Evolutionary conservation across 768 basidiomycete species (phyloP), one percentile per base, ranked within the genome.

Genomic region (Termitomyces sp.): DNA sequence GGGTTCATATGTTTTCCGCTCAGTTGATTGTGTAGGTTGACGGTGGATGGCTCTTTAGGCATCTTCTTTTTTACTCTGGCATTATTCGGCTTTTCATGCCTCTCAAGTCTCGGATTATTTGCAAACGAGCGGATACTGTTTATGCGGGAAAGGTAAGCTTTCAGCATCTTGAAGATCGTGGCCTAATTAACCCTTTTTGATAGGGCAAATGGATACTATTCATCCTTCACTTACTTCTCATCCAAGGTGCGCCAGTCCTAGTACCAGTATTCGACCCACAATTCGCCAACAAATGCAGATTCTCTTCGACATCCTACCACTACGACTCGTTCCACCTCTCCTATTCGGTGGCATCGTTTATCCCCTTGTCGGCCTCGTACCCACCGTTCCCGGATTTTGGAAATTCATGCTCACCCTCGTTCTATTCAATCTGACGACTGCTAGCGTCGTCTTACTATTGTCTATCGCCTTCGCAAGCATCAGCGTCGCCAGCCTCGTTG

Each of bases 11-110:
- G 5, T 52, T 41, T 11, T 31, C 19, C 16, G 5, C 10, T 25
- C 29, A 29, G 7, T 29, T 54, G 34, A 29, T 60, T 1, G 44
- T 47, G 31, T 11, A 31, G 10, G 34, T 48, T 23, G 21, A n/a
- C n/a, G 41, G 21, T 43, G 6, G 19, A 34, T 14, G 4, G 19
- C 43, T 3, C 5, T 43, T 12, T 71, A 83, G 92, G 95, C 9
- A 82, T 98, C 53, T 98, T 98, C 84, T 95, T 99, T 79, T 99
- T 99, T 74, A 88, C 94, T 3, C 77, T 99, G n/a, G 87, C 95
- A 1, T 76, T 99, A 9, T 98, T 99, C 63, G 97, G 95, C 3
- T 98, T 99, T 74, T 96, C 96, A 5, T 96, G 94, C 68, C 73
- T 99, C 55, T 95, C 95, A 10, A 98, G 95, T 54, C 75, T 99